Base-by-base conservation (phyloP, 2,329 filamentous ascomycete genomes). In the Fusarium piperis region DNA sequence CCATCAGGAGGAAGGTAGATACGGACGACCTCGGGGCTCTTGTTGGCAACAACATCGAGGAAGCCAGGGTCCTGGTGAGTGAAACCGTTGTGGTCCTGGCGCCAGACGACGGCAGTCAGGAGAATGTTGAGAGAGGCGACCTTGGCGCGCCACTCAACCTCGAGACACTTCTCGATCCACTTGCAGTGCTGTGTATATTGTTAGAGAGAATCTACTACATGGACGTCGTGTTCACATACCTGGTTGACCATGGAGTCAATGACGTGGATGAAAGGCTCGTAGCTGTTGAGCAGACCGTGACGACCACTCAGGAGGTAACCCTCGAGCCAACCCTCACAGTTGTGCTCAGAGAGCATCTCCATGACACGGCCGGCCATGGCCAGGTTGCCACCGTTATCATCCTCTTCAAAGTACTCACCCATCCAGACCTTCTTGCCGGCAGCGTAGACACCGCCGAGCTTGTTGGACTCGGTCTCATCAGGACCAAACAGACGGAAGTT, bases 231-330 rank as follows among this genome's bases (percentile, higher is more conserved):
- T 18, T n/a, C 32, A 32, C 81, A 59, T 79, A 85, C 84, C 79
- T 94, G 92, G 79, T 94, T 94, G 67, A 95, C 92, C 92, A 95
- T 95, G 2, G 91, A 93, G 80, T 94, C 92, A 75, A 95, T 94
- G 75, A 95, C 89, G 77, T 94, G 92, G 65, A 94, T 93, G 78
- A 95, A 95, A 0, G 92, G 92, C 80, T 95, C 93, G 82, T 95
- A 95, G 78, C 90, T 92, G 86, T 94, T 94, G 65, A 95, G 87
- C 65, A 95, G 79, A 13, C 93, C 92, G 72, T 94, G 92, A 6
- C 93, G 88, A 30, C 93, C 93, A 61, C 89, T 93, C 3, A 95
- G 85, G 44, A 93, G 82, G 78, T 94, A 95, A 4, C 93, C 93
- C 83, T 95, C 92, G 16, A 95, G 85, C 92, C 92, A 95, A 28